A percentile compares a stretch with the other conserved stretches of the same genome.
Evolutionary conservation across 129 eudicot species (phyloP).

Genomic region (Flaveria bidentis): DNA sequence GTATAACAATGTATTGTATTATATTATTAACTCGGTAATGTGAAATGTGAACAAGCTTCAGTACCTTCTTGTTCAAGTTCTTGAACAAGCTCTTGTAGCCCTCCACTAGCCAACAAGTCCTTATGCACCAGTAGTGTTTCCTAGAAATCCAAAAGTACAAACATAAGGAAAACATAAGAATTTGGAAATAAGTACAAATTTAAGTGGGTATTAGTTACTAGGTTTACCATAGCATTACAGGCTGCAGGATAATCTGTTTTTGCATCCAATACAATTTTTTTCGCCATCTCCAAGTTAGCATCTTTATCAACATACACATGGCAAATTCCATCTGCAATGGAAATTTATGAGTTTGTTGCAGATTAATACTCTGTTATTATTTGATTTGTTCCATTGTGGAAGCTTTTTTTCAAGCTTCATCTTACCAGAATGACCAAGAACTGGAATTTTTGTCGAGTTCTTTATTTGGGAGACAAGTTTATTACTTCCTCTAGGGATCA

Average conservation of each 20-base stretch:
- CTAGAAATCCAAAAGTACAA: conserved; percentile 34
- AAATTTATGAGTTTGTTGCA: conserved; percentile 5
- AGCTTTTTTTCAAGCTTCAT: not conserved
- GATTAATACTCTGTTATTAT: not conserved
- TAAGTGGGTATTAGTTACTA: not conserved
- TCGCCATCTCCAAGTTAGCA: conserved; percentile 87
- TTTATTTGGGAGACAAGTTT: conserved; percentile 85
- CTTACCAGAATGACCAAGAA: conserved; percentile 92
- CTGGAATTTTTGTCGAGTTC: conserved; percentile 84
- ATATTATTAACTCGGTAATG: conserved; percentile 1
- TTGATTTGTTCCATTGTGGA: conserved; percentile 5
- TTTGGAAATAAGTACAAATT: conserved; percentile 1
- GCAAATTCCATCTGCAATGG: conserved; percentile 80
- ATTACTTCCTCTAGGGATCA: conserved; percentile 98
- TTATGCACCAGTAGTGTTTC: conserved; percentile 92
- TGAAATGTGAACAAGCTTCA: not conserved
- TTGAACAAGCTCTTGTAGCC: conserved; percentile 54
- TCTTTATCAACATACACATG: conserved; percentile 84
- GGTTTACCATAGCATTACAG: conserved; percentile 85
- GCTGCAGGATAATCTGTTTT: conserved; percentile 96
- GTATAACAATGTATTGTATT: conserved; percentile 5
- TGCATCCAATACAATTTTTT: conserved; percentile 64
- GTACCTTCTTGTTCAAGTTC: conserved; percentile 70
- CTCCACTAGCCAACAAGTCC: conserved; percentile 58
- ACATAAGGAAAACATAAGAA: not conserved